Evolutionary conservation across 495 filamentous ascomycete genomes (phyloP).

Genomic region (Penicillium arizonense): DNA sequence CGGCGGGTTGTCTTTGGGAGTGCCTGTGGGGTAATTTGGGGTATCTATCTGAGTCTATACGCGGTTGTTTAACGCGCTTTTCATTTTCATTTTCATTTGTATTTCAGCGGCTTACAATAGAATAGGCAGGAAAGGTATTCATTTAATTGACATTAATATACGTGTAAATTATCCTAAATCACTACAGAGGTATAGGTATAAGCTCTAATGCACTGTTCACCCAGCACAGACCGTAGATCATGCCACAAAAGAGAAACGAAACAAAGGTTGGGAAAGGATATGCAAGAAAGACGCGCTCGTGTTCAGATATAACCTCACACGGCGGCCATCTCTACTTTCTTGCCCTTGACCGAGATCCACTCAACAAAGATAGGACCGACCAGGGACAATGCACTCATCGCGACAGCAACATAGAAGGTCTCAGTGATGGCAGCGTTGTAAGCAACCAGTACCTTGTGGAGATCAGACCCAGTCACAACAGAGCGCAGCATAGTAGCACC

Average conservation of each 20-base stretch:
- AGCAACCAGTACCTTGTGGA: constrained; percentile 58
- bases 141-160: neutral
- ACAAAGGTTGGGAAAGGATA: constrained; percentile 8
- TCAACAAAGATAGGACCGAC: constrained; percentile 62
- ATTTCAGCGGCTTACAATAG: neutral
- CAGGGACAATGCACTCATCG: constrained; percentile 58
- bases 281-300: constrained; percentile 5
- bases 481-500: constrained; percentile 68
- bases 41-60: constrained; percentile 77
- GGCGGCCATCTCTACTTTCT: constrained; percentile 64
- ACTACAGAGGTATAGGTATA: neutral
- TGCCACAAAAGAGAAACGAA: neutral
- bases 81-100: constrained; percentile 1
- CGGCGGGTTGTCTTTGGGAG: constrained; percentile 73
- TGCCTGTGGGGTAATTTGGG: constrained; percentile 82
- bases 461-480: constrained; percentile 38
- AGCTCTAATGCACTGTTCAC: neutral
- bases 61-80: constrained; percentile 35
- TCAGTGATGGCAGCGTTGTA: constrained; percentile 70
- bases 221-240: neutral
- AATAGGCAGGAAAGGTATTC: neutral
- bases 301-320: constrained; percentile 23
- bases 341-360: constrained; percentile 84
- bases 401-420: constrained; percentile 68
- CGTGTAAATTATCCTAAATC: neutral